Conservation (phyloP, 23 red algal species). For the Gracilaria gracilis region DNA sequence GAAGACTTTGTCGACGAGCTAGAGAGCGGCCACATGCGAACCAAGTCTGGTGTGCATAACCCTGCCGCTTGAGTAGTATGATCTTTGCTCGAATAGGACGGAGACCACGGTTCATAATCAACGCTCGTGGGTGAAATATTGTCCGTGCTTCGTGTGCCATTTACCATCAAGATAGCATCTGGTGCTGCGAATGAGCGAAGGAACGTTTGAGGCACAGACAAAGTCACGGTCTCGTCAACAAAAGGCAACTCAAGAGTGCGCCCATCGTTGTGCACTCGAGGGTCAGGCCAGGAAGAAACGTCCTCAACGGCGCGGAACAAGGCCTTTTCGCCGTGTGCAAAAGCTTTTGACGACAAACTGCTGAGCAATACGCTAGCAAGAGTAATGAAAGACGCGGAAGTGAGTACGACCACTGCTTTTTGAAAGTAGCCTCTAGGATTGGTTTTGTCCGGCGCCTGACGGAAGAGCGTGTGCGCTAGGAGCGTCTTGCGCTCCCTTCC, state of each 20-base stretch:
- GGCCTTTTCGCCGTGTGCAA: conserved; percentile 34
- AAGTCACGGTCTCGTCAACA: conserved; percentile 7
- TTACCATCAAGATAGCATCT: conserved; percentile 20
- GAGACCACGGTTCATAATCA: not conserved
- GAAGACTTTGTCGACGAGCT: not conserved
- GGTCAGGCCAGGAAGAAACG: conserved; percentile 40
- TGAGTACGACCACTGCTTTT: conserved; percentile 57
- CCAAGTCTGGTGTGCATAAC: not conserved
- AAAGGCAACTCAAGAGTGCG: not conserved
- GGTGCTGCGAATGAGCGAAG: conserved; percentile 49
- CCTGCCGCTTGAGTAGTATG: not conserved
- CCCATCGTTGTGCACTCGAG: not conserved
- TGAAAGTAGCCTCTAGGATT: conserved; percentile 51
- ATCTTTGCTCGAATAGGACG: not conserved
- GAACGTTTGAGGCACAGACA: conserved; percentile 23
- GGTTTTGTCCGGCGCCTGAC: conserved; percentile 36
- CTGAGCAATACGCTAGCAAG: conserved; percentile 21
- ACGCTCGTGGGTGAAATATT: not conserved
- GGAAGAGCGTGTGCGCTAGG: conserved; percentile 58
- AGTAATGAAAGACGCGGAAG: conserved; percentile 29
- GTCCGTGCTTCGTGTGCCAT: not conserved
- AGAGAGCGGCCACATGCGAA: conserved; percentile 48
- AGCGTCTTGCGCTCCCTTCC: not conserved
- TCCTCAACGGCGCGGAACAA: conserved; percentile 31
- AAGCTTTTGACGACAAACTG: conserved; percentile 25